Evolutionary conservation across 805 yeast genomes (phyloP).

Genomic region (Saccharomycopsis babjevae): DNA sequence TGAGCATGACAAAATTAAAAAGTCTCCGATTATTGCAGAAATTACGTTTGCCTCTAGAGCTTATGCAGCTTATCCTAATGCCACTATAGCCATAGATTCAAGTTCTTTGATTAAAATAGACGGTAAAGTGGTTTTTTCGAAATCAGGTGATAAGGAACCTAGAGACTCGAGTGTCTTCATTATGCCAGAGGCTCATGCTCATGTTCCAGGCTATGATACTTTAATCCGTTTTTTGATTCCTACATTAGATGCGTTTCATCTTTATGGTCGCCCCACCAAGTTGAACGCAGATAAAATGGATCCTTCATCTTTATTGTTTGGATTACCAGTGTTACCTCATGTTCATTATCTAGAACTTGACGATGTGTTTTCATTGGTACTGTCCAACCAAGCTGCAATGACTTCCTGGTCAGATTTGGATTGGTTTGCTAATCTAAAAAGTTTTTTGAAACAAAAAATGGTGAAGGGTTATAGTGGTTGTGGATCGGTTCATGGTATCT

Average conservation of each 20-base stretch:
- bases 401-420: conserved; percentile 46
- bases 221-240: conserved; percentile 72
- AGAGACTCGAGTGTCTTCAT: conserved; percentile 58
- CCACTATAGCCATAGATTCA: conserved; percentile 69
- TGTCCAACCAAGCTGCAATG: conserved; percentile 25
- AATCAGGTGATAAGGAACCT: conserved; percentile 28
- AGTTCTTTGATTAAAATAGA: conserved; percentile 85
- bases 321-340: conserved; percentile 72
- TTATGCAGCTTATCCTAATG: conserved; percentile 88
- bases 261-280: conserved; percentile 75
- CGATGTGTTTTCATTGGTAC: conserved; percentile 40
- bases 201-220: conserved; percentile 78
- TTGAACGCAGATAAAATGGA: conserved; percentile 67
- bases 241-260: conserved; percentile 59
- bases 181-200: conserved; percentile 79
- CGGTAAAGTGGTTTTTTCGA: conserved; percentile 58
- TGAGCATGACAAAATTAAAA: conserved; percentile 66
- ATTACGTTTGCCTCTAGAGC: conserved; percentile 60
- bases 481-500: conserved; percentile 56
- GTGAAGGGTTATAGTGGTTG: conserved; percentile 63
- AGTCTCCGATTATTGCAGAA: conserved; percentile 67
- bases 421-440: conserved; percentile 51
- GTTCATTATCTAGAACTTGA: conserved; percentile 60
- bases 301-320: conserved; percentile 58
- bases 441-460: conserved; percentile 43